Evolutionary conservation across 208 protist species (phyloP).

Genomic region (Blechomonas ayalai): DNA sequence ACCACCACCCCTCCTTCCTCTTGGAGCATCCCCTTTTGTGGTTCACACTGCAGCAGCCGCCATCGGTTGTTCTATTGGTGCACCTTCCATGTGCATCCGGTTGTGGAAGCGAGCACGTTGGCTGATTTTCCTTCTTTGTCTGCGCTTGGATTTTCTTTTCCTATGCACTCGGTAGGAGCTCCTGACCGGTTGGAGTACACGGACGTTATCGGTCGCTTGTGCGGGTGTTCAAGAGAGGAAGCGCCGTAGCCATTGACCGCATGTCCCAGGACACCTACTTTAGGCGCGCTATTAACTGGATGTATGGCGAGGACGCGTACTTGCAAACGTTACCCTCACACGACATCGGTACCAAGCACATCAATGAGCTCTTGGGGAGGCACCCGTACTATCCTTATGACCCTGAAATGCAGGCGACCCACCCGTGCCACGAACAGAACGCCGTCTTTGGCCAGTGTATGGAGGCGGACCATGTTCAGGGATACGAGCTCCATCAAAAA

Average conservation of each 20-base stretch:
- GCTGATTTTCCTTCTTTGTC: background rate
- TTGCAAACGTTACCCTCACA: constrained; percentile 42
- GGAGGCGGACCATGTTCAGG: constrained; percentile 67
- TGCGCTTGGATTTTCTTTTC: constrained; percentile 1
- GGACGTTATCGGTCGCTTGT: too few species aligned
- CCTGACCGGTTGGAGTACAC: too few species aligned
- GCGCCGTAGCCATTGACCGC: too few species aligned
- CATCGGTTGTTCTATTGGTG: too few species aligned
- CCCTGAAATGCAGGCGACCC: constrained; percentile 47
- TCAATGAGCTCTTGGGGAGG: constrained; percentile 78
- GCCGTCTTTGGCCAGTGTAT: constrained; percentile 70
- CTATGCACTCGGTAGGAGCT: background rate
- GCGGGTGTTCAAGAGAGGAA: too few species aligned
- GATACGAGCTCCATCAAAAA: constrained; percentile 79
- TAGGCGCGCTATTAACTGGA: constrained; percentile 75
- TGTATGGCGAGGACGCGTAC: constrained; percentile 79
- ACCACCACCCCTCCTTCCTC: background rate
- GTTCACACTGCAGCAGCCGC: too few species aligned
- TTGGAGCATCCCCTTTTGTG: background rate
- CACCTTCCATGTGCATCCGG: background rate
- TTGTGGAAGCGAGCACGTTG: background rate
- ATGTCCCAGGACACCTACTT: constrained; percentile 85
- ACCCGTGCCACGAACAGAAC: constrained; percentile 66
- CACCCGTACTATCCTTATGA: constrained; percentile 86
- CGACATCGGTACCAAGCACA: constrained; percentile 73